A percentile compares a stretch with the other conserved stretches of the same genome.
Conservation (phyloP, 805 yeast species). For the Saccharomycopsis fermentans region DNA sequence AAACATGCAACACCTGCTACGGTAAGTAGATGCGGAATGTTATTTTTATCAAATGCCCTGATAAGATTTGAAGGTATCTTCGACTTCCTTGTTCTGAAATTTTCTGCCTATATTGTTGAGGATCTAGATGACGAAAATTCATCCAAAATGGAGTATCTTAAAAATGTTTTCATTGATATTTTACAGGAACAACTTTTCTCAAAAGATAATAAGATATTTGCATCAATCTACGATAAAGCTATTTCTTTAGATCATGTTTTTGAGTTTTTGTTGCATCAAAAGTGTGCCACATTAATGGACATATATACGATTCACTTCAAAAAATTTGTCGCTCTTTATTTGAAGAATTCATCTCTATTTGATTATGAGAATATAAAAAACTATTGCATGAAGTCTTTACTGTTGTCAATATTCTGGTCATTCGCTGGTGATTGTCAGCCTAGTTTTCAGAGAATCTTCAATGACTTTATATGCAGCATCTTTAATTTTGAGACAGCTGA, state of each 20-base stretch:
- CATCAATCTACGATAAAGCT: slow-evolving; percentile 24
- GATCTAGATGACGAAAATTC: slow-evolving; percentile 1
- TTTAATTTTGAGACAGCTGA: background rate
- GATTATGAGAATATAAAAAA: slow-evolving; percentile 22
- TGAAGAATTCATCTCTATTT: slow-evolving; percentile 21
- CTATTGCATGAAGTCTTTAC: slow-evolving; percentile 27
- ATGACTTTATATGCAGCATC: slow-evolving; percentile 6
- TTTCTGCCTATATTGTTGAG: background rate
- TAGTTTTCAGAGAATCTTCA: slow-evolving; percentile 25
- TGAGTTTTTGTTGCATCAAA: slow-evolving; percentile 33
- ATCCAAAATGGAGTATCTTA: background rate
- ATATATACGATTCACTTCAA: slow-evolving; percentile 31
- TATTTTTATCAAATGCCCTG: slow-evolving; percentile 47
- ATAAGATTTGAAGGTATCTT: slow-evolving; percentile 19
- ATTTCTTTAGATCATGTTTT: slow-evolving; percentile 37
- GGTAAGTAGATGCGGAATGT: slow-evolving; percentile 82
- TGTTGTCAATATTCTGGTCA: slow-evolving; percentile 24
- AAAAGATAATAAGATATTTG: slow-evolving; percentile 13
- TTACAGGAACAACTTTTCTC: background rate
- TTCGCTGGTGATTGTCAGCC: slow-evolving; percentile 32
- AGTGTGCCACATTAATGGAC: slow-evolving; percentile 31
- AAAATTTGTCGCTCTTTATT: slow-evolving; percentile 20
- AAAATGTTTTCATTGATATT: background rate
- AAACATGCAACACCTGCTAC: slow-evolving; percentile 80
- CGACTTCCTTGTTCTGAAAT: background rate